These are phyloP conservation scores for Rutidosis leptorrhynchoides DNA, from an alignment of 129 eudicot genomes.

Conservation along the genomic window DNA sequence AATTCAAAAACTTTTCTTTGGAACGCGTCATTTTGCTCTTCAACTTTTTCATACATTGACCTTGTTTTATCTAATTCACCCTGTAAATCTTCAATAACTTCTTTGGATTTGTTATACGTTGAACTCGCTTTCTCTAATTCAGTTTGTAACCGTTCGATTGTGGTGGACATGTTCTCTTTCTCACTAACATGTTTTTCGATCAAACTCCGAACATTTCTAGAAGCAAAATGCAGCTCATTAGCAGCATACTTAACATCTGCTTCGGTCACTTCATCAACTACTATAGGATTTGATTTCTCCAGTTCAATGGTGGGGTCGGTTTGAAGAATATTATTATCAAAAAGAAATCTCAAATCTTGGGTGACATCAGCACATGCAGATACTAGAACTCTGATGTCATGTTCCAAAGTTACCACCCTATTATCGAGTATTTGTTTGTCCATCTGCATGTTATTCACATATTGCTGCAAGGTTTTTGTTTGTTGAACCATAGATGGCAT, in stretches of 20 bases:
- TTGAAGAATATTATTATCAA: constrained; percentile 26
- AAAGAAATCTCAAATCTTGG: constrained; percentile 35
- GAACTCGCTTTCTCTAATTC: constrained; percentile 45
- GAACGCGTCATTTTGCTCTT: constrained; percentile 48
- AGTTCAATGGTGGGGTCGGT: constrained; percentile 30
- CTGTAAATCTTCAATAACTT: constrained; percentile 51
- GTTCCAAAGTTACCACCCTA: constrained; percentile 40
- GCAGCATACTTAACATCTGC: constrained; percentile 35
- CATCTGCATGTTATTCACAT: constrained; percentile 39
- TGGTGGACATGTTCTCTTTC: constrained; percentile 29
- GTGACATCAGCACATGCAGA: constrained; percentile 58
- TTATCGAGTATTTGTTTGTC: constrained; percentile 41
- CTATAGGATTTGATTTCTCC: constrained; percentile 24
- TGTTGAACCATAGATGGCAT: constrained; percentile 37
- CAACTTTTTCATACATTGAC: constrained; percentile 31
- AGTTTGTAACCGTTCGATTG: constrained; percentile 33
- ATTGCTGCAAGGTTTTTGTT: constrained; percentile 41
- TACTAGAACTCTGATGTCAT: constrained; percentile 34
- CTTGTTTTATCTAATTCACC: constrained; percentile 46
- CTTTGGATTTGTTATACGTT: constrained; percentile 38
- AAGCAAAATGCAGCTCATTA: constrained; percentile 45
- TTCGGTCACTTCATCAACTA: constrained; percentile 19
- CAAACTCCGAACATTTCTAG: constrained; percentile 44
- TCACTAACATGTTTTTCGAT: constrained; percentile 36
- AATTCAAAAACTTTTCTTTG: constrained; percentile 39